A percentile compares a stretch with the other conserved stretches of the same genome.
phyloP scores from a whole-genome alignment of 441 rosid genomes.

The Populus hybrid region DNA sequence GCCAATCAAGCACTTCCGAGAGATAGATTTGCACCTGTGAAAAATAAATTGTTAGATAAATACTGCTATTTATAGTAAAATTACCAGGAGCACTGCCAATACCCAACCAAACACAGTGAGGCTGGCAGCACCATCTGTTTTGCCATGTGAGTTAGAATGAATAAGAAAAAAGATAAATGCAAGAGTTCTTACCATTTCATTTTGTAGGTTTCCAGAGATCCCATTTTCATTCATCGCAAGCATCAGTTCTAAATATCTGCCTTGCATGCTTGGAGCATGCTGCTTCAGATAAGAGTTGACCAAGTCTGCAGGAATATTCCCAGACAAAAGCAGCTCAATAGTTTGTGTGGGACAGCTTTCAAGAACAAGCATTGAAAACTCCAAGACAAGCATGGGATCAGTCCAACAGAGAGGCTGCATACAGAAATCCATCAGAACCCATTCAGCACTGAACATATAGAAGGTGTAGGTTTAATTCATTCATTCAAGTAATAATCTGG shows the following conservation, averaged over 20 bases:
- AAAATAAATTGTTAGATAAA: conserved; percentile 9
- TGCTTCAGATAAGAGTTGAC: conserved; percentile 96
- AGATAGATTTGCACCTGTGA: conserved; percentile 91
- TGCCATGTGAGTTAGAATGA: not conserved
- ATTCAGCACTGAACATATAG: conserved; percentile 16
- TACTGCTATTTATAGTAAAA: conserved; percentile 3
- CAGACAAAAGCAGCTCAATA: conserved; percentile 84
- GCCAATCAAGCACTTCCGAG: conserved; percentile 85
- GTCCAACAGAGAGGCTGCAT: conserved; percentile 86
- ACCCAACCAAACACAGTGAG: too few species aligned
- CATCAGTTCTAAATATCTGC: conserved; percentile 92
- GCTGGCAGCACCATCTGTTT: conserved; percentile 4
- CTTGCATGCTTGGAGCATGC: conserved; percentile 95
- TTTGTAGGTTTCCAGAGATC: conserved; percentile 89
- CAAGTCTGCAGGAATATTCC: conserved; percentile 92
- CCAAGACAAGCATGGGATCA: conserved; percentile 94
- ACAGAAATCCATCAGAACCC: conserved; percentile 27
- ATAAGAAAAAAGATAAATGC: not conserved
- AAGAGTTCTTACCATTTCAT: conserved; percentile 71
- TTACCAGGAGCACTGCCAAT: not conserved
- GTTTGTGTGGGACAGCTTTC: conserved; percentile 94
- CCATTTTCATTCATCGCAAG: conserved; percentile 85
- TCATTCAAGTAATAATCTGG: not conserved
- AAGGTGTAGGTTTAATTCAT: conserved; percentile 4
- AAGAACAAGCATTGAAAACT: conserved; percentile 90